A percentile compares a stretch with the other conserved stretches of the same genome.
Evolutionary conservation across 1,284 basidiomycete genomes (phyloP).

Genomic region (Earliella scabrosa): DNA sequence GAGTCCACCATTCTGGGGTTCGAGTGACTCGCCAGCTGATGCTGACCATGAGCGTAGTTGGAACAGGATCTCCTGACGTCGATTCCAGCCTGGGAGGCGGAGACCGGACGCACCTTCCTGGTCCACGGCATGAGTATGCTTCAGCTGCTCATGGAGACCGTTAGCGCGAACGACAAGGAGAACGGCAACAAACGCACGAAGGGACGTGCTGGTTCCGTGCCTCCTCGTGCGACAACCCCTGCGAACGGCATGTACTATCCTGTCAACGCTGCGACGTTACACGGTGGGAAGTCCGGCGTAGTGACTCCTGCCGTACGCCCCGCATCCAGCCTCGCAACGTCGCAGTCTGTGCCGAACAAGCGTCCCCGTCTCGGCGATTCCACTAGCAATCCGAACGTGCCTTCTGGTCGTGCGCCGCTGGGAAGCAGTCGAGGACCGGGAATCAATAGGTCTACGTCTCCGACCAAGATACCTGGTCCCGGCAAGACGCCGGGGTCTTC

Average conservation of each 20-base stretch:
- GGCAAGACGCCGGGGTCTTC: constrained; percentile 42
- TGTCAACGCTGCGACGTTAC: constrained; percentile 33
- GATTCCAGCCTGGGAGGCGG: constrained; percentile 90
- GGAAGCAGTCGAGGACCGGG: constrained; percentile 21
- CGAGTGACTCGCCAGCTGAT: too few species aligned
- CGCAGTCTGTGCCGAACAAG: constrained; percentile 56
- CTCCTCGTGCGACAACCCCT: constrained; percentile 64
- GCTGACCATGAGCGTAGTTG: too few species aligned
- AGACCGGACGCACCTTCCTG: constrained; percentile 78
- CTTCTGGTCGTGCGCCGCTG: constrained; percentile 19
- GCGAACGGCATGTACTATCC: constrained; percentile 41
- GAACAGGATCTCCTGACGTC: constrained; percentile 85
- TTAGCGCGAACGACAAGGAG: constrained; percentile 74
- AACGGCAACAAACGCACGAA: constrained; percentile 58
- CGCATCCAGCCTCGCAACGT: constrained; percentile 45
- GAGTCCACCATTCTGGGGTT: constrained; percentile 37
- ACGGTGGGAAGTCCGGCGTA: constrained; percentile 39
- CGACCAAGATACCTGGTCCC: constrained; percentile 46
- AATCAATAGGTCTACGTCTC: constrained; percentile 39
- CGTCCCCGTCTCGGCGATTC: constrained; percentile 55
- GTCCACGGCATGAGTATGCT: constrained; percentile 87
- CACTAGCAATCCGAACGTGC: constrained; percentile 26
- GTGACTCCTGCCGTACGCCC: constrained; percentile 66
- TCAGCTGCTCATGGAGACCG: constrained; percentile 74
- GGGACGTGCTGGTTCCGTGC: constrained; percentile 53